Conservation (phyloP, 2,329 filamentous ascomycete genomes). For the Pyrenophora teres region DNA sequence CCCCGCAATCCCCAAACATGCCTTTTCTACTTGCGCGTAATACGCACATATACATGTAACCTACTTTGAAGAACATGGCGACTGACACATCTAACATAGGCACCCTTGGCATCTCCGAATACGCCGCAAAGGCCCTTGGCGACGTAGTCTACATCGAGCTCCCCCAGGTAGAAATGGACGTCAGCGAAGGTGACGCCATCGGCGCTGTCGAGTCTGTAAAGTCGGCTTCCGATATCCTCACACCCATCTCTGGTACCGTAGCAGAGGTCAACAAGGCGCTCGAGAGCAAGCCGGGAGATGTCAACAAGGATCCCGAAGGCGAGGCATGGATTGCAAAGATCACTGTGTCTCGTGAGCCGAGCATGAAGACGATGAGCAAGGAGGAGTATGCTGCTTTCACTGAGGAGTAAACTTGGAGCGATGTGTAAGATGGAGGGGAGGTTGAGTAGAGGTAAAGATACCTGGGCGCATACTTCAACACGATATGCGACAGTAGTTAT, state of each 20-base stretch:
- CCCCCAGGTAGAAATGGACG: conserved; percentile 70
- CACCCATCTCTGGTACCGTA: conserved; percentile 79
- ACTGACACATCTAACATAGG: conserved; percentile 46
- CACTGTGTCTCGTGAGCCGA: conserved; percentile 70
- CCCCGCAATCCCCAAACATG: conserved; percentile 1
- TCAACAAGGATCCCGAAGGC: conserved; percentile 89
- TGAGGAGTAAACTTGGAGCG: conserved; percentile 47
- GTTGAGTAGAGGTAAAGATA: neutral
- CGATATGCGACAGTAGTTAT: neutral
- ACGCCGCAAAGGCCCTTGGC: conserved; percentile 88
- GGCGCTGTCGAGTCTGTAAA: conserved; percentile 98
- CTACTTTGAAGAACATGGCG: neutral
- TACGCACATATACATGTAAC: no score
- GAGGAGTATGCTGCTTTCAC: conserved; percentile 80
- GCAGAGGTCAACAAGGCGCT: conserved; percentile 73
- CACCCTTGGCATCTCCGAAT: conserved; percentile 82
- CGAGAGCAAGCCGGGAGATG: conserved; percentile 81
- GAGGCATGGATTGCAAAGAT: conserved; percentile 95
- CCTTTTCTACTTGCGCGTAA: no score
- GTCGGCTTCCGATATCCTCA: conserved; percentile 95
- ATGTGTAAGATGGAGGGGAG: neutral
- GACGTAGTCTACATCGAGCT: conserved; percentile 98
- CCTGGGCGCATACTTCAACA: conserved; percentile 14
- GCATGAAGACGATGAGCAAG: conserved; percentile 68
- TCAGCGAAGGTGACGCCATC: conserved; percentile 78